A percentile compares a stretch with the other conserved stretches of the same genome.
phyloP scores from a whole-genome alignment of 768 basidiomycete genomes.

The Daedaleopsis nitida region DNA sequence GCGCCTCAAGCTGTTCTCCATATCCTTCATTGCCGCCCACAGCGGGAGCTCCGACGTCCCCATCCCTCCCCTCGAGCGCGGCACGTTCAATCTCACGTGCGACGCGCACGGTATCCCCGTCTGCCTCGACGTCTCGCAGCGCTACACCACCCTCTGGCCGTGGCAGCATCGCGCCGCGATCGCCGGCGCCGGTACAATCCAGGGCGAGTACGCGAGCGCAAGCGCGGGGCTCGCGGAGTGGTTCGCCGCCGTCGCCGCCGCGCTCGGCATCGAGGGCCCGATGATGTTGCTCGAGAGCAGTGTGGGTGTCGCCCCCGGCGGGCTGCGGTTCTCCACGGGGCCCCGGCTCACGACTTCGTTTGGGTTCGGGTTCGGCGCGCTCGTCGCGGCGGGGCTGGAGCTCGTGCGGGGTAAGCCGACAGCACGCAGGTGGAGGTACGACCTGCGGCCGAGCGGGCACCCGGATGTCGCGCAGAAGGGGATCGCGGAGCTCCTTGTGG shows the following conservation, averaged over 20 bases:
- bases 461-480: slow-evolving; percentile 41
- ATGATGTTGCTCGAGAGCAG: slow-evolving; percentile 4
- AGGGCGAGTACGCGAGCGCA: not conserved
- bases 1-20: slow-evolving; percentile 60
- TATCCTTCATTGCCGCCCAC: slow-evolving; percentile 66
- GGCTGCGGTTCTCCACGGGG: too few relatives aligned
- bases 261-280: slow-evolving; percentile 11
- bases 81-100: slow-evolving; percentile 56
- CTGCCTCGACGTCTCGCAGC: slow-evolving; percentile 53
- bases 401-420: slow-evolving; percentile 11
- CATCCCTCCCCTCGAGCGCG: slow-evolving; percentile 43
- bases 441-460: slow-evolving; percentile 40
- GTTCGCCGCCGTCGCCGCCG: slow-evolving; percentile 13
- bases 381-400: not conserved
- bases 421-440: slow-evolving; percentile 30
- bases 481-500: slow-evolving; percentile 49
- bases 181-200: not conserved
- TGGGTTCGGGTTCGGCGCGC: not conserved
- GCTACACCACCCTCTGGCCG: slow-evolving; percentile 45
- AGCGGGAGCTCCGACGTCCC: slow-evolving; percentile 37
- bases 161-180: slow-evolving; percentile 32
- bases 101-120: slow-evolving; percentile 69
- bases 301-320: not conserved
- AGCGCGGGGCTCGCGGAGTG: slow-evolving; percentile 11
- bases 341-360: not conserved